Base-by-base conservation (phyloP, 345 rosid species). In the Pugionium cornutum region DNA sequence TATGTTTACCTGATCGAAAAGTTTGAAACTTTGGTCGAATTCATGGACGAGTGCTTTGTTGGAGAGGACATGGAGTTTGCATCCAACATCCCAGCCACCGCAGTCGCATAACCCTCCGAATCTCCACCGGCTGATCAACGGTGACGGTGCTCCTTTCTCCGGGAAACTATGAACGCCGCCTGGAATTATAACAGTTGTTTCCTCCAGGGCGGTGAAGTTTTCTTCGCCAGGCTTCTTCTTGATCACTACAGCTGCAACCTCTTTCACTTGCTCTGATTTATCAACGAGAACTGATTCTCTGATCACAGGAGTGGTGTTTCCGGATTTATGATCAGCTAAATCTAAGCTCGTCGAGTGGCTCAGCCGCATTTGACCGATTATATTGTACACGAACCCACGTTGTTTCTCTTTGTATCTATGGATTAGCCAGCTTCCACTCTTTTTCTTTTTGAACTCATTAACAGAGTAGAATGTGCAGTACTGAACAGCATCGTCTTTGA, bases 51-150 rank as follows among this genome's bases (percentile, higher is more conserved):
- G 30, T 30, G 59, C 69, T 61, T 68, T 71, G 66, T 75, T 78
- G 48, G 87, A 74, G 57, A 94, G 86, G 34, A 83, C 53, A 4
- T 75, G 76, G 29, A 88, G 73, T 61, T 80, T 78, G 76, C 99
- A 94, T 43, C 96, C 99, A 9, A 86, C 79, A 78, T 94, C 99
- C 99, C 99, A 94, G 34, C 99, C 99, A 57, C 99, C 99, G 48
- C 97, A 94, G 66, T 94, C 97, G 40, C 99, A 94, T 46, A 76
- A 69, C 50, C 99, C 99, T 67, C 88, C 84, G 1, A 84, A 65
- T 74, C 69, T 86, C 99, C 99, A 94, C 58, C 96, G 59, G 33
- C 83, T 77, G 62, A 90, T 81, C 81, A 94, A 70, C 32, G 97
- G 84, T 30, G 96, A 80, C 51, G 92, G 97, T 26, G 46, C 77